Evolutionary conservation across 371 early-diverging fungal species (phyloP), one percentile per base, ranked within the genome.

Genomic region (Globomyces sp.): DNA sequence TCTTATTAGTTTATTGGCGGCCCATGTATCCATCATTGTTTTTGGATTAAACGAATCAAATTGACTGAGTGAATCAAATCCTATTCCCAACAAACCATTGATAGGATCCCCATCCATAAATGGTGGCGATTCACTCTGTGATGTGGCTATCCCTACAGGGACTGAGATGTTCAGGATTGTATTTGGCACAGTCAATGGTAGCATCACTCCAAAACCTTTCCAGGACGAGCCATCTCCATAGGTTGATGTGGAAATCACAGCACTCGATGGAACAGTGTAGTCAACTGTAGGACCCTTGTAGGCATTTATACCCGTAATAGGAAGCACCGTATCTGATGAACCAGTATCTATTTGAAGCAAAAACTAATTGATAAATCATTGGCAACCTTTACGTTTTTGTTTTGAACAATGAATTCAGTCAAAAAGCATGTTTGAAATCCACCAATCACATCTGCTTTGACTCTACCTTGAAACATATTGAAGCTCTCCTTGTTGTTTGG

Each of bases 141-240:
- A 48, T 0, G 63, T 63, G 36, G 49, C 49, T 10, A 43, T 4
- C n/a, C 24, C 37, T 2, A 63, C 42, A 4, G 63, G 63, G 8
- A 50, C 63, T 9, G 42, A 0, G 5, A 11, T 40, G 24, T 8
- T 63, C 1, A 37, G 46, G 44, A 37, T 39, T 47, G 63, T 41
- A 5, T 45, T 40, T 5, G 39, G 46, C 8, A 63, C 10, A 10
- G 50, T 42, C 11, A 43, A 10, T 9, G 63, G 36, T 36, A 44
- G 49, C 9, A 37, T 42, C 6, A n/a, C 42, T 40, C 41, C 37
- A 50, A 36, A 63, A 3, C 63, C 63, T 2, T n/a, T 8, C 63
- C 63, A 63, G 11, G 11, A 49, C 2, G 51, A 50, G 5, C 63
- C 63, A 41, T 63, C 63, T 6, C 63, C 63, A 52, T 63, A 63